These are phyloP conservation scores for Capsicum pubescens DNA, from an alignment of 257 asterid species.

Conservation along the genomic window DNA sequence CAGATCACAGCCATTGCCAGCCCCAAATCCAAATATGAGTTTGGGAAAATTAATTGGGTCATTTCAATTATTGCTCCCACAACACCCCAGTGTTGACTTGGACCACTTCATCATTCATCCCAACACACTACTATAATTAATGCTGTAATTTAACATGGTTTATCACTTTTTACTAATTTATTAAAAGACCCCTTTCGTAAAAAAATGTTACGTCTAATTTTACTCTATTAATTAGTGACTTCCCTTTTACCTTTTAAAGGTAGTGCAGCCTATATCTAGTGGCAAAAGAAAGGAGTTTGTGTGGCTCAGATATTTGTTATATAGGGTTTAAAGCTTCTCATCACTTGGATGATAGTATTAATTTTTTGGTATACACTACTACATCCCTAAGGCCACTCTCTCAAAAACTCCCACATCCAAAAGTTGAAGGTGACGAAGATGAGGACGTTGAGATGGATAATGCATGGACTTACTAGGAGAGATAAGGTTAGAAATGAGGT, in stretches of 20 bases:
- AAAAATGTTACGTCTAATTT: neutral
- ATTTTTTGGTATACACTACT: too few relatives aligned
- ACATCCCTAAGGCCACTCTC: too few relatives aligned
- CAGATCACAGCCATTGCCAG: slow-evolving; percentile 14
- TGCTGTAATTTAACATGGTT: too few relatives aligned
- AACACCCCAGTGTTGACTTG: neutral
- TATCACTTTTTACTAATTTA: neutral
- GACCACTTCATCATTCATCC: neutral
- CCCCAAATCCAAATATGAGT: neutral
- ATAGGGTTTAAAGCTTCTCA: neutral
- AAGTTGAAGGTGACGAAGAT: too few relatives aligned
- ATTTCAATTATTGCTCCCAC: neutral
- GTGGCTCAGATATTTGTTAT: neutral
- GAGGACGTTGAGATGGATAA: too few relatives aligned
- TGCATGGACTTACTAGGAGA: too few relatives aligned
- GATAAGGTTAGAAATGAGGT: too few relatives aligned
- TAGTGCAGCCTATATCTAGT: neutral
- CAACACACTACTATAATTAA: neutral
- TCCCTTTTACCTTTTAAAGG: too few relatives aligned
- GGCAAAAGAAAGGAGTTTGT: neutral
- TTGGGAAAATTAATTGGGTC: neutral
- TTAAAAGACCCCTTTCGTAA: neutral
- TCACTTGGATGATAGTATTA: neutral
- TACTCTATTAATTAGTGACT: too few relatives aligned
- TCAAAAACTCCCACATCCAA: too few relatives aligned